These are phyloP conservation scores for Calonectria pteridis DNA, from an alignment of 2,329 filamentous ascomycete species.

Conservation along the genomic window DNA sequence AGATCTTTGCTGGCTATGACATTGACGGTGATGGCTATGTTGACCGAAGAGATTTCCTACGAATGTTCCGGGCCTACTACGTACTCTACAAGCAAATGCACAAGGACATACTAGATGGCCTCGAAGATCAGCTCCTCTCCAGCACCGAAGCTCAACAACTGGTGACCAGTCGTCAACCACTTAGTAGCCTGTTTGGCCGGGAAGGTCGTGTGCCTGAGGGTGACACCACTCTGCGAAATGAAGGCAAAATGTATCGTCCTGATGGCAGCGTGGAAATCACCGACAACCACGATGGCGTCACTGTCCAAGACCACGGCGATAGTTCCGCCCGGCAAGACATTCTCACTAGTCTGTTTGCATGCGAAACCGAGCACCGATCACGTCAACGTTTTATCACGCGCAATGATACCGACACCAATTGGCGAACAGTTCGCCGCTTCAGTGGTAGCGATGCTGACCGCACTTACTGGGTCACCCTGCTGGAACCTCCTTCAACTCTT, in stretches of 20 bases:
- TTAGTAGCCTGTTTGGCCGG: constrained; percentile 80
- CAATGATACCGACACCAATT: constrained; percentile 51
- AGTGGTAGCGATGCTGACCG: constrained; percentile 50
- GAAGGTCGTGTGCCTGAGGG: constrained; percentile 76
- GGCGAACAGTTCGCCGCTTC: constrained; percentile 49
- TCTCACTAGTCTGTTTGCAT: constrained; percentile 65
- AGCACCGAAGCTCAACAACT: constrained; percentile 83
- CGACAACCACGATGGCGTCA: constrained; percentile 67
- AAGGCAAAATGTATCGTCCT: constrained; percentile 74
- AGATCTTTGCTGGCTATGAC: constrained; percentile 91
- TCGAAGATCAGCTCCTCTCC: constrained; percentile 83
- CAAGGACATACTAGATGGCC: constrained; percentile 81
- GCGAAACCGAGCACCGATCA: constrained; percentile 47
- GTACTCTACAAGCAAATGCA: constrained; percentile 91
- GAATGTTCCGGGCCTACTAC: constrained; percentile 94
- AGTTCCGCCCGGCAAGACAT: constrained; percentile 71
- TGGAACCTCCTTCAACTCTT: constrained; percentile 60
- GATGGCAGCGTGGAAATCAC: constrained; percentile 75
- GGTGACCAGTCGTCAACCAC: constrained; percentile 78
- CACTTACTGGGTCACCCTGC: constrained; percentile 58
- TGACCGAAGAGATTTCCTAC: constrained; percentile 86
- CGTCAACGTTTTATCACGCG: constrained; percentile 46
- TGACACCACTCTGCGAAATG: constrained; percentile 67
- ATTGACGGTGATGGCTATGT: constrained; percentile 90
- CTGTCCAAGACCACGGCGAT: constrained; percentile 72